Evolutionary conservation across 2,329 filamentous ascomycete species (phyloP).

Genomic region (Karstenula rhodostoma): DNA sequence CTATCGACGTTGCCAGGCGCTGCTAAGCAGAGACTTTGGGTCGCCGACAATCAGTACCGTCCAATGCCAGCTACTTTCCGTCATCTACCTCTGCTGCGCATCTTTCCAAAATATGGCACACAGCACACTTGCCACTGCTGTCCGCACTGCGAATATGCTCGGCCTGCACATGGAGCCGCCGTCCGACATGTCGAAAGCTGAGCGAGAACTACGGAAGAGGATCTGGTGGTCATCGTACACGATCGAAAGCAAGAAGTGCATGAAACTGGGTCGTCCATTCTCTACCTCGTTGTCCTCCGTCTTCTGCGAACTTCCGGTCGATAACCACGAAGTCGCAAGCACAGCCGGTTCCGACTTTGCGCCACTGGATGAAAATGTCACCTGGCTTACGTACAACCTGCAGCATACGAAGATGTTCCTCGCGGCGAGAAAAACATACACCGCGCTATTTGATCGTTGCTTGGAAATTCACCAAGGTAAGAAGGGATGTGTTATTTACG

Average conservation of each 20-base stretch:
- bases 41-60: slow-evolving; percentile 58
- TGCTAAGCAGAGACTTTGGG: slow-evolving; percentile 57
- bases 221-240: slow-evolving; percentile 60
- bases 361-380: too few species aligned
- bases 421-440: slow-evolving; percentile 43
- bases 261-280: slow-evolving; percentile 59
- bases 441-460: slow-evolving; percentile 45
- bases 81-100: slow-evolving; percentile 58
- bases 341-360: too few species aligned
- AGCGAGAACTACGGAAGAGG: slow-evolving; percentile 55
- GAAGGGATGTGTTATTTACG: slow-evolving; percentile 35
- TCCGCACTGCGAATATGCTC: slow-evolving; percentile 57
- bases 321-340: slow-evolving; percentile 20
- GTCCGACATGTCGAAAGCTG: slow-evolving; percentile 35
- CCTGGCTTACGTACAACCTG: neutral
- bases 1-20: slow-evolving; percentile 57
- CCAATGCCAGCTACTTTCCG: slow-evolving; percentile 58
- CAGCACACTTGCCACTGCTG: slow-evolving; percentile 49
- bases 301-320: slow-evolving; percentile 50
- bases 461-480: slow-evolving; percentile 26
- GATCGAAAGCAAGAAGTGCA: slow-evolving; percentile 56
- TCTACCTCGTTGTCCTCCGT: slow-evolving; percentile 43
- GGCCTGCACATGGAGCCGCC: slow-evolving; percentile 60
- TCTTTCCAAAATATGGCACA: slow-evolving; percentile 61
- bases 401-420: slow-evolving; percentile 48